Conservation (phyloP, 2,329 filamentous ascomycete genomes). For the Trichophyton equinum region DNA sequence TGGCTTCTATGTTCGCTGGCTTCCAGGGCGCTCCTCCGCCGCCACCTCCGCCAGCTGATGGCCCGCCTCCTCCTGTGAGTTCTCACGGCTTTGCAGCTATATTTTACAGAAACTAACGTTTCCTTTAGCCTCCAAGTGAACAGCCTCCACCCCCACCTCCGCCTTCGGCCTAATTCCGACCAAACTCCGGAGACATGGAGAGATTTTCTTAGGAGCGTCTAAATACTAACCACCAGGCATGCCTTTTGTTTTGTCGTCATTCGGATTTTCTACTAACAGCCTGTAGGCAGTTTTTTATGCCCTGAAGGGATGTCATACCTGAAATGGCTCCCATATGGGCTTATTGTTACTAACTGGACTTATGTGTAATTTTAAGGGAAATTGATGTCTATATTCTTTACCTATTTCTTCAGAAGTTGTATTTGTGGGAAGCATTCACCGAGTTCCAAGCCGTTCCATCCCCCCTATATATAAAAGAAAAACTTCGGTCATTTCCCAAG, state of each 20-base stretch:
- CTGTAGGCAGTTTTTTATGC: background rate
- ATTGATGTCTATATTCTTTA: background rate
- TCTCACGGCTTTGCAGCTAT: background rate
- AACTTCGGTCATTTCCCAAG: too few relatives aligned
- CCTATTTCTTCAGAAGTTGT: background rate
- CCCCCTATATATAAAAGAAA: too few relatives aligned
- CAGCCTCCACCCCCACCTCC: conserved; percentile 52
- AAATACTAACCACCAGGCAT: background rate
- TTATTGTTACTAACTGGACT: background rate
- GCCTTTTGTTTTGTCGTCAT: background rate
- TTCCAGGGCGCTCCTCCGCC: conserved; percentile 24
- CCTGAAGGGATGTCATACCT: background rate
- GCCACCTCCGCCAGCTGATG: conserved; percentile 31
- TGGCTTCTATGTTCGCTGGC: conserved; percentile 29
- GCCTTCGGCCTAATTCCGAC: conserved; percentile 16
- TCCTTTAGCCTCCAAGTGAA: conserved; percentile 37
- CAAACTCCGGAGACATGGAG: background rate
- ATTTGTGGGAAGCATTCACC: background rate
- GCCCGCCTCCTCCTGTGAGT: conserved; percentile 31
- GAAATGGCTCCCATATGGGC: background rate
- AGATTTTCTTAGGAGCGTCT: background rate
- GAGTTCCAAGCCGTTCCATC: background rate
- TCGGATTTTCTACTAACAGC: conserved; percentile 1
- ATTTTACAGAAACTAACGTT: background rate
- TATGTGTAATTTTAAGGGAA: conserved; percentile 1